Evolutionary conservation across 768 basidiomycete genomes (phyloP).

Genomic region (Mycena crocata): DNA sequence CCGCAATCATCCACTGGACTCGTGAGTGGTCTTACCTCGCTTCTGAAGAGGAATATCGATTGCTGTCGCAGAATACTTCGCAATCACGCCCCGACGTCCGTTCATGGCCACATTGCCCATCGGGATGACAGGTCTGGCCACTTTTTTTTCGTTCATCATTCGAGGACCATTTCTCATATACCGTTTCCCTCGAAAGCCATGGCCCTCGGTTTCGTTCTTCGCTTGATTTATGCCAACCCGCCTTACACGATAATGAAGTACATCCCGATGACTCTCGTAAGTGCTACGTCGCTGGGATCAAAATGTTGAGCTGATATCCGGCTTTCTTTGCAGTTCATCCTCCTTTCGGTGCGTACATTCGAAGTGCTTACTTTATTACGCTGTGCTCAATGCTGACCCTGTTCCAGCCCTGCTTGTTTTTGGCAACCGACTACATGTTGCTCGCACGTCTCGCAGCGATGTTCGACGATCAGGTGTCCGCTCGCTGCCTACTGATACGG

Average conservation of each 20-base stretch:
- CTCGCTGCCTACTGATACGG: constrained; percentile 52
- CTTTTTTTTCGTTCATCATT: neutral
- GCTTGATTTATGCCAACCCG: neutral
- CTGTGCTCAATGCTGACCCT: no score
- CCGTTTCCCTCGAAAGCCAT: neutral
- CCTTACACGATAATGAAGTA: neutral
- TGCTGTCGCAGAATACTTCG: neutral
- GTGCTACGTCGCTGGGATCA: neutral
- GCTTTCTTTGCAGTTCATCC: neutral
- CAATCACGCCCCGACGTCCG: neutral
- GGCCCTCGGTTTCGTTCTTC: constrained; percentile 5
- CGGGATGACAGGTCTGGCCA: neutral
- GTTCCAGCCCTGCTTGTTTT: constrained; percentile 69
- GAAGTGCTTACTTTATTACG: no score
- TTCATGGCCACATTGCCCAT: constrained; percentile 6
- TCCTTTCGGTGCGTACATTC: constrained; percentile 1
- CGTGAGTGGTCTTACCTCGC: neutral
- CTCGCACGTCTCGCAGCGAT: constrained; percentile 57
- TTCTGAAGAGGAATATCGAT: no score
- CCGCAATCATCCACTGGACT: constrained; percentile 6
- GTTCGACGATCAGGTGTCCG: constrained; percentile 45
- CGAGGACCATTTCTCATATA: neutral
- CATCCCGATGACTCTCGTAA: constrained; percentile 4
- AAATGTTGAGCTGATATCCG: no score
- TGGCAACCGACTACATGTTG: constrained; percentile 63